These are phyloP conservation scores for Russula lepida DNA, from an alignment of 768 basidiomycete species.

Conservation along the genomic window DNA sequence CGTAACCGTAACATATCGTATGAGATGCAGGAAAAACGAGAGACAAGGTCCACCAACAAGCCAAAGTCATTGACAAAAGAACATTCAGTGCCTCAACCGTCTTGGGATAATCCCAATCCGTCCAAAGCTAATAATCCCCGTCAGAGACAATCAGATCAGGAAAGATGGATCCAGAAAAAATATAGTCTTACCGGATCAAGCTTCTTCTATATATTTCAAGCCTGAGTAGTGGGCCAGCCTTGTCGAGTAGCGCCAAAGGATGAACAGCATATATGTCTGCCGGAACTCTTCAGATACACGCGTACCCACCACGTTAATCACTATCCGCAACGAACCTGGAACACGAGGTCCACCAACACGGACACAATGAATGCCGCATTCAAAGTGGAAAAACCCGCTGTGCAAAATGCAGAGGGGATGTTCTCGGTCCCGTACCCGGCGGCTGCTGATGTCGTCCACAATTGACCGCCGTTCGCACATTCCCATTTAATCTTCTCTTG, in stretches of 20 bases:
- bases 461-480: slow-evolving; percentile 61
- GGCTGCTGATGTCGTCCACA: slow-evolving; percentile 42
- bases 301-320: slow-evolving; percentile 14
- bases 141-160: slow-evolving; percentile 5
- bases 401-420: slow-evolving; percentile 50
- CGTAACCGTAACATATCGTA: slow-evolving; percentile 21
- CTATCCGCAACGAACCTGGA: slow-evolving; percentile 42
- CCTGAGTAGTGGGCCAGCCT: slow-evolving; percentile 56
- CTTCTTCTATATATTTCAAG: slow-evolving; percentile 47
- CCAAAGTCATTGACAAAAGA: slow-evolving; percentile 19
- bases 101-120: not conserved
- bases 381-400: slow-evolving; percentile 48
- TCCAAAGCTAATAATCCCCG: slow-evolving; percentile 28
- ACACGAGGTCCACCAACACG: slow-evolving; percentile 55
- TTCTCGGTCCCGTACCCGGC: slow-evolving; percentile 36
- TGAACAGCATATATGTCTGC: slow-evolving; percentile 70
- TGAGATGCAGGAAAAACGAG: slow-evolving; percentile 27
- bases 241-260: slow-evolving; percentile 67
- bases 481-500: slow-evolving; percentile 66
- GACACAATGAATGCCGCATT: slow-evolving; percentile 57
- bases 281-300: slow-evolving; percentile 9
- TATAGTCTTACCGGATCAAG: slow-evolving; percentile 44
- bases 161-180: not conserved
- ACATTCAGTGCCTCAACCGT: not conserved
- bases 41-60: slow-evolving; percentile 27